Conservation (phyloP, 2,329 filamentous ascomycete species). For the Venturia carpophila region DNA sequence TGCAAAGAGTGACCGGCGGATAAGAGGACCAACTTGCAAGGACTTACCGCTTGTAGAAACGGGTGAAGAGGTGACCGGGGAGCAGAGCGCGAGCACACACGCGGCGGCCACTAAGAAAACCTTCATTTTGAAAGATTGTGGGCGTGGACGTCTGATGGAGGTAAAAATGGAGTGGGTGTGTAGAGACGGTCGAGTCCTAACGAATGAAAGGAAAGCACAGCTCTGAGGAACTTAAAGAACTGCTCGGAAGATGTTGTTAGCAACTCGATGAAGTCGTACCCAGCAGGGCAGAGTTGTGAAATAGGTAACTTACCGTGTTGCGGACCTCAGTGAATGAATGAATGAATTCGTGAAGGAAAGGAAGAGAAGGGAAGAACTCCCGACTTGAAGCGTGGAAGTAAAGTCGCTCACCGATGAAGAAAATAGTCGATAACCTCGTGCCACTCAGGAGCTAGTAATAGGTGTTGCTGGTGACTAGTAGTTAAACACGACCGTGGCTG, state of each 20-base stretch:
- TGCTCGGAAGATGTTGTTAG: not conserved
- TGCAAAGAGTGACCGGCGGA: not conserved
- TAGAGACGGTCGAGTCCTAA: not conserved
- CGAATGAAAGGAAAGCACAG: constrained; percentile 3
- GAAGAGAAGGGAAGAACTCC: not conserved
- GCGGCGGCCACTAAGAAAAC: not conserved
- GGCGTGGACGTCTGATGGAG: not conserved
- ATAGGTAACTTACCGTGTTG: constrained; percentile 2
- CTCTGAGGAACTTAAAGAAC: not conserved
- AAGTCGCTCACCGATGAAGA: not conserved
- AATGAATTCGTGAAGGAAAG: not conserved
- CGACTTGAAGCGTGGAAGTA: not conserved
- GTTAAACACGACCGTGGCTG: not conserved
- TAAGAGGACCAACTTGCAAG: no score
- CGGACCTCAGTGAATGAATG: not conserved
- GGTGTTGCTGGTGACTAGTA: not conserved
- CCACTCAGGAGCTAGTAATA: not conserved
- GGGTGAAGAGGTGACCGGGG: not conserved
- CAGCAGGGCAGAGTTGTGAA: not conserved
- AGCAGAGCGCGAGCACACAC: not conserved
- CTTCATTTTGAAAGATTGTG: constrained; percentile 8
- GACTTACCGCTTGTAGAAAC: not conserved
- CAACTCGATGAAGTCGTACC: not conserved
- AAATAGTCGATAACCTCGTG: not conserved
- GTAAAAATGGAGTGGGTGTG: not conserved